Base-by-base conservation (phyloP, 139 green algal species). In the Chlorella sp. region DNA sequence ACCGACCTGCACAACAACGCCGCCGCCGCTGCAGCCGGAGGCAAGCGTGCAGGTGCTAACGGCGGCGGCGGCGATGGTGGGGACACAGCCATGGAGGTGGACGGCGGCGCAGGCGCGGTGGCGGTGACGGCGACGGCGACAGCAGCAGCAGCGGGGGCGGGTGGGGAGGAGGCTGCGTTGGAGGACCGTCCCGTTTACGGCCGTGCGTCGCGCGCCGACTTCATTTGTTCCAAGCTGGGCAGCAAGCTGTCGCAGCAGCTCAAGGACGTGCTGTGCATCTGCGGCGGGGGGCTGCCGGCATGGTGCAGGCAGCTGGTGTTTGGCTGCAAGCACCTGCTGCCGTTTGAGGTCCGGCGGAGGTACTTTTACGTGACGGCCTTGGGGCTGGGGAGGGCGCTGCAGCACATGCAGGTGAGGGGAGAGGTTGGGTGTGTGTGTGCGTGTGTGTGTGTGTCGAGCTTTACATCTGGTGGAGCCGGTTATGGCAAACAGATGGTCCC, bases 321-420 rank as follows among this genome's bases (percentile, higher is more conserved):
- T 20, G 27, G 24, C 55, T 31, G 64, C 64, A 49, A 27, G 76
- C 95, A 77, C 84, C 83, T 99, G 62, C 97, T 99, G 70, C 93
- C 94, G 20, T 96, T 98, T 70, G 89, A 95, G 67, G 62, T 89
- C 32, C 87, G 93, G 31, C 74, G 85, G 27, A 82, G 89, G 66
- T 94, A 94, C 83, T 97, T 98, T 68, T 89, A 96, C 80, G 90
- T 75, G 80, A 97, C 93, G 23, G 82, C 89, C 6, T 94, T 98
- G 76, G 93, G 92, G 30, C 76, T 97, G 49, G 85, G 81, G 0
- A 88, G 94, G 26, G 92, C 93, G 29, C 83, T 98, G 76, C 86
- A 95, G 70, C 89, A 94, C 74, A 85, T 98, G 77, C 92, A 95
- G 80, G 81, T n/a, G n/a, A n/a, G n/a, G n/a, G n/a, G n/a, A n/a